These are phyloP conservation scores for Potentilla sterilis DNA, from an alignment of 306 rosid genomes.

Conservation along the genomic window DNA sequence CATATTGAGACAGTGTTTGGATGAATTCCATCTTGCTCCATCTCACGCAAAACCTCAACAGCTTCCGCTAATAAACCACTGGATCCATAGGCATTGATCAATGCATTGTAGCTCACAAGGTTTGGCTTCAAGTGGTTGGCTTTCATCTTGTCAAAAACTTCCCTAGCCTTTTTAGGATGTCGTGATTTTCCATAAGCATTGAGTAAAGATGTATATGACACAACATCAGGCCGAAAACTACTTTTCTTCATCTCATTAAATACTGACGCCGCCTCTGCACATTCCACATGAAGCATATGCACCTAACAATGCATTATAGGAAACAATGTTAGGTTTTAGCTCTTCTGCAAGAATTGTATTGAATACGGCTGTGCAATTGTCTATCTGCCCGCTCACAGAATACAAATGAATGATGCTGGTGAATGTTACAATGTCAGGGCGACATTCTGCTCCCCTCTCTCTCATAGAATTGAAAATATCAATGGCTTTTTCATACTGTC, in stretches of 20 bases:
- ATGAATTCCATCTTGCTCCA: slow-evolving; percentile 78
- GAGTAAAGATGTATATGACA: slow-evolving; percentile 83
- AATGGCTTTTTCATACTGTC: slow-evolving; percentile 66
- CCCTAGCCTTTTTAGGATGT: slow-evolving; percentile 67
- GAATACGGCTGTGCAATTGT: slow-evolving; percentile 70
- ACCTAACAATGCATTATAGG: slow-evolving; percentile 75
- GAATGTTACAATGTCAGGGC: slow-evolving; percentile 86
- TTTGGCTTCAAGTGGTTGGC: slow-evolving; percentile 70
- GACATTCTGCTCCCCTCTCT: slow-evolving; percentile 71
- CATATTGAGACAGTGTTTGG: slow-evolving; percentile 93
- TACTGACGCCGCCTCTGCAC: slow-evolving; percentile 64
- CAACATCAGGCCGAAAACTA: slow-evolving; percentile 77
- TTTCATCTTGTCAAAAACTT: slow-evolving; percentile 65
- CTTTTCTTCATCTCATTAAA: slow-evolving; percentile 62
- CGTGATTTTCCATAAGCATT: slow-evolving; percentile 87
- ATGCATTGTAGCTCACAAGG: slow-evolving; percentile 77
- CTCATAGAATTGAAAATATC: slow-evolving; percentile 73
- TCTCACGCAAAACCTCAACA: slow-evolving; percentile 71
- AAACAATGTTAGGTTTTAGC: slow-evolving; percentile 69
- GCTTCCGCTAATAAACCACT: slow-evolving; percentile 77
- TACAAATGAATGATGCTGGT: slow-evolving; percentile 82
- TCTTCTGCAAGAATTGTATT: slow-evolving; percentile 81
- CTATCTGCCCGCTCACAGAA: slow-evolving; percentile 71
- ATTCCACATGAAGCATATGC: slow-evolving; percentile 85
- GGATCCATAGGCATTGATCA: slow-evolving; percentile 91